phyloP scores from a whole-genome alignment of 345 rosid genomes.

The Acer campestre region DNA sequence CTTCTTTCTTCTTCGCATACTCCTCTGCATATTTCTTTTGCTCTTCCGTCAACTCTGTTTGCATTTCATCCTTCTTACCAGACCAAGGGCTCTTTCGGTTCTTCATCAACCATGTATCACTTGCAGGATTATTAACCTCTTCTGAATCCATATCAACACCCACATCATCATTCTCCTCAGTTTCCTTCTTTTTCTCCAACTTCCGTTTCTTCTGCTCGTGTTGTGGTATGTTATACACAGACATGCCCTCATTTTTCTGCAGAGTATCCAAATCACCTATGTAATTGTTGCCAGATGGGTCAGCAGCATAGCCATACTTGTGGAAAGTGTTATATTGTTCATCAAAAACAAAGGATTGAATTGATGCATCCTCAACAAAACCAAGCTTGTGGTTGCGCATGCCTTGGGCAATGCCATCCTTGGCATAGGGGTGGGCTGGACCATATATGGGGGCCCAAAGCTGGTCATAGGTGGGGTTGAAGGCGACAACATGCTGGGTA shows the following conservation, averaged over 20 bases:
- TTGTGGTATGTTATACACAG: conserved; percentile 81
- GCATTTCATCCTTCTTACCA: conserved; percentile 85
- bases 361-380: conserved; percentile 89
- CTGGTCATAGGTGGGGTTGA: conserved; percentile 88
- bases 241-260: conserved; percentile 59
- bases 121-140: conserved; percentile 81
- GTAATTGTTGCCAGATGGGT: conserved; percentile 77
- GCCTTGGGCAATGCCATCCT: conserved; percentile 93
- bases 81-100: conserved; percentile 97
- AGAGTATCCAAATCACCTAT: conserved; percentile 81
- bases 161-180: conserved; percentile 37
- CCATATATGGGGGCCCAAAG: conserved; percentile 90
- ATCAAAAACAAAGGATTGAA: conserved; percentile 81
- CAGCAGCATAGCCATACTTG: conserved; percentile 83
- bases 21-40: conserved; percentile 98
- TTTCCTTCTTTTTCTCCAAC: conserved; percentile 60
- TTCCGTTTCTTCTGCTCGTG: conserved; percentile 80
- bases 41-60: conserved; percentile 83
- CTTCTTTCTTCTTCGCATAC: conserved; percentile 90
- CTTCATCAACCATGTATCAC: conserved; percentile 74
- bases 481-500: conserved; percentile 65
- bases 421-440: conserved; percentile 91
- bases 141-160: conserved; percentile 36
- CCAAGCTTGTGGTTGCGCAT: conserved; percentile 98
- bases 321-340: conserved; percentile 95